Conservation (phyloP, 192 early-diverging fungal species). For the Umbelopsis isabellina region DNA sequence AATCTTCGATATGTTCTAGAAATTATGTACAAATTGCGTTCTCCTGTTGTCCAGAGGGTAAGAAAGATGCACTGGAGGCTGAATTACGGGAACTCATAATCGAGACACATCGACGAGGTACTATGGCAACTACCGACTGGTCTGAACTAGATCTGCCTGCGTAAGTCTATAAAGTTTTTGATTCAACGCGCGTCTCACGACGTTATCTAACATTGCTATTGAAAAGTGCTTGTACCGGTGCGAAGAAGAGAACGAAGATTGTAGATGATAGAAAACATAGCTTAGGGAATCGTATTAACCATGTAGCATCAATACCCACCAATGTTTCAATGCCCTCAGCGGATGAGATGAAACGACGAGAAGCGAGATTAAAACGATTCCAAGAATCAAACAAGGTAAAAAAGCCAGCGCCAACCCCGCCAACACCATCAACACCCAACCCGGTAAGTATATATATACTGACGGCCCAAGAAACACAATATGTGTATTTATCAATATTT, state of each 20-base stretch:
- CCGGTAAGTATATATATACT: constrained; percentile 23
- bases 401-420: constrained; percentile 1
- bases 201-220: not conserved
- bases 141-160: constrained; percentile 65
- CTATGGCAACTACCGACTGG: constrained; percentile 68
- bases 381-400: constrained; percentile 20
- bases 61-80: constrained; percentile 49
- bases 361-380: constrained; percentile 38
- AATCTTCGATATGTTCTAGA: constrained; percentile 8
- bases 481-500: not conserved
- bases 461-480: not conserved
- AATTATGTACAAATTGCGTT: constrained; percentile 38
- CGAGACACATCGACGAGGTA: constrained; percentile 42
- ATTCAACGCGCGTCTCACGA: not conserved
- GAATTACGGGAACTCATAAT: constrained; percentile 62
- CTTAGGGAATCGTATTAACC: not conserved
- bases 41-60: constrained; percentile 35
- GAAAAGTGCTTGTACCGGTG: not conserved
- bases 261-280: not conserved
- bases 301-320: constrained; percentile 2
- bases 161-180: constrained; percentile 36
- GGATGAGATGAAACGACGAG: constrained; percentile 29
- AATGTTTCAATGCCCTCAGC: constrained; percentile 11
- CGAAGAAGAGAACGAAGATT: not conserved
- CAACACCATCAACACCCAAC: constrained; percentile 30